Conservation (phyloP, 2,329 filamentous ascomycete genomes). For the Colletotrichum gigasporum region DNA sequence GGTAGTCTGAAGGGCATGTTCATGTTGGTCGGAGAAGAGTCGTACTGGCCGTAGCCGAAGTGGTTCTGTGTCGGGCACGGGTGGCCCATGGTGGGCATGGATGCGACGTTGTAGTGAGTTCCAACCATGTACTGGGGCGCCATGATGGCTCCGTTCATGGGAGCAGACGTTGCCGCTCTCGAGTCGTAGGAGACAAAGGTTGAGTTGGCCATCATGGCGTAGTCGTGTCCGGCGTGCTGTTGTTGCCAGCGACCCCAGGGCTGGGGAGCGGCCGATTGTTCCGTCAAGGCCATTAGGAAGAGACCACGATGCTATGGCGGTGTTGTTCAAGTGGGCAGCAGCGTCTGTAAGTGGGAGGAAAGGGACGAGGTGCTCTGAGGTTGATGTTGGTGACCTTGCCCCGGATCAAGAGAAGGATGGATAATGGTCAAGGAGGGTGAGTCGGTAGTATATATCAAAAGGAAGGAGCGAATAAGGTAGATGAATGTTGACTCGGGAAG, state of each 20-base stretch:
- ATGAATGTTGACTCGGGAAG: not conserved
- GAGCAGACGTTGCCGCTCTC: constrained; percentile 46
- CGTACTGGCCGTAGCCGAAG: constrained; percentile 56
- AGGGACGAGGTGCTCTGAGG: not conserved
- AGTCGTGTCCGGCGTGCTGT: constrained; percentile 51
- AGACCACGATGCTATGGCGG: not conserved
- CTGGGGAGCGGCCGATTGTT: constrained; percentile 53
- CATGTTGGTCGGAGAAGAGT: constrained; percentile 44
- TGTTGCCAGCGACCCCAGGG: constrained; percentile 67
- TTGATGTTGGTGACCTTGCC: constrained; percentile 1
- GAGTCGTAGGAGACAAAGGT: constrained; percentile 61
- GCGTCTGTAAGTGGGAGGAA: not conserved
- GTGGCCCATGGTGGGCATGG: constrained; percentile 53
- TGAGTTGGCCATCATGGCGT: constrained; percentile 57
- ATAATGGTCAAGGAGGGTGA: not conserved
- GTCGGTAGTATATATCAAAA: constrained; percentile 2
- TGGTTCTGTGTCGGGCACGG: constrained; percentile 50
- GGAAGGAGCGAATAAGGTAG: constrained; percentile 14
- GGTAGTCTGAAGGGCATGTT: constrained; percentile 44
- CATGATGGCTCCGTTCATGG: constrained; percentile 54
- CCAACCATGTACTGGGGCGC: constrained; percentile 58
- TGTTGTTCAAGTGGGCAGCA: too few species aligned
- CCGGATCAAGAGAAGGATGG: constrained; percentile 15
- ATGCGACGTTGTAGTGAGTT: constrained; percentile 52
- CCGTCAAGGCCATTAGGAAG: constrained; percentile 55